Conservation (phyloP, 495 filamentous ascomycete species). For the Aspergillus sclerotioniger region DNA sequence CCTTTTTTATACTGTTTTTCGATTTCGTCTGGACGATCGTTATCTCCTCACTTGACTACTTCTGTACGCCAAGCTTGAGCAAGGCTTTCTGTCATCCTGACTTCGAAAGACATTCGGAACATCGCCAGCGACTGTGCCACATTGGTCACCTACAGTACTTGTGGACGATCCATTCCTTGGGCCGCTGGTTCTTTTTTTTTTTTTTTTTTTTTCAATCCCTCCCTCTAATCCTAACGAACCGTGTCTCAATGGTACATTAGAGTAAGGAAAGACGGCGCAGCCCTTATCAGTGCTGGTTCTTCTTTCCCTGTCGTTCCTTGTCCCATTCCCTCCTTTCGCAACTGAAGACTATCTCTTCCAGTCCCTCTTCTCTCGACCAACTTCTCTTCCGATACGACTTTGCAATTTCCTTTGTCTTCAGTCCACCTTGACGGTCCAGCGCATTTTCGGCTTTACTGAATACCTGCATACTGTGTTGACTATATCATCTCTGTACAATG, state of each 20-base stretch:
- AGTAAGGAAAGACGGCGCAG: too few relatives aligned
- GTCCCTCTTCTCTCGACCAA: background rate
- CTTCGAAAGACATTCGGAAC: too few relatives aligned
- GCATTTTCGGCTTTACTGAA: background rate
- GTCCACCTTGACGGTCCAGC: slow-evolving; percentile 9
- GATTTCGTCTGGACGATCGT: background rate
- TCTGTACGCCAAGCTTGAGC: too few relatives aligned
- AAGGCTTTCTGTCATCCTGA: too few relatives aligned
- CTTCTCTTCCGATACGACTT: slow-evolving; percentile 4
- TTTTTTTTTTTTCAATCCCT: too few relatives aligned
- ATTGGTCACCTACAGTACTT: background rate
- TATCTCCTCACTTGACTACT: background rate
- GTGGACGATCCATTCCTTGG: too few relatives aligned
- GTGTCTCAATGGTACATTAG: too few relatives aligned
- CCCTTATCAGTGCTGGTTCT: too few relatives aligned
- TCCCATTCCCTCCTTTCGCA: background rate
- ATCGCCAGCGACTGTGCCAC: background rate
- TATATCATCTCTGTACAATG: slow-evolving; percentile 19
- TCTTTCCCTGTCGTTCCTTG: background rate
- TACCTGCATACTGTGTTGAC: slow-evolving; percentile 7
- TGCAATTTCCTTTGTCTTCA: slow-evolving; percentile 13
- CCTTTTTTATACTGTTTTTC: background rate
- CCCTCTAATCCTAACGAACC: too few relatives aligned
- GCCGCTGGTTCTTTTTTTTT: too few relatives aligned
- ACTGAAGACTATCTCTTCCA: background rate